Base-by-base conservation (phyloP, 2,329 filamentous ascomycete genomes). In the Colletotrichum navitas region DNA sequence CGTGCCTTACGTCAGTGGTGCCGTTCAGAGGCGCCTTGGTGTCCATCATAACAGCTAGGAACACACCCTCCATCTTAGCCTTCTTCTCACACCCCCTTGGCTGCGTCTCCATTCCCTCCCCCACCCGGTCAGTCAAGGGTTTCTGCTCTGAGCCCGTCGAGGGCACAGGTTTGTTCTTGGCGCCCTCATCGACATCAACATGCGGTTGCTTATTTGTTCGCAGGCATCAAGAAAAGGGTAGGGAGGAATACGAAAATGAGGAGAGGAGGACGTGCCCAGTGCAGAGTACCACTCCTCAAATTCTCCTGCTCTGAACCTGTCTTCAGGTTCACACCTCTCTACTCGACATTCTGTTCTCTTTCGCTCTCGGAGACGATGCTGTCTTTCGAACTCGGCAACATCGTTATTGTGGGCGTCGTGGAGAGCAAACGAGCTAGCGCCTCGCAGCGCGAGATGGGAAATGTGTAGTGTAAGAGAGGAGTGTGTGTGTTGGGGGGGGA, bases 1-100 rank as follows among this genome's bases (percentile, higher is more conserved):
- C 49, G 52, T 72, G 47, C 63, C 72, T 69, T 73, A 73, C 72
- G 72, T 73, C 72, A 73, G 69, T 73, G 72, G 64, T 67, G 56
- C 51, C 56, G 18, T 47, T 21, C 55, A 45, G 14, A 55, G 49
- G 59, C 62, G 59, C 67, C 71, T 41, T 21, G 6, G 59, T 51
- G 12, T 66, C 67, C 70, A 52, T 34, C 39, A 8, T 45, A 5
- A 2, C 2, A 21, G 7, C 26, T 68, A 63, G 47, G 5, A 26
- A 26, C 65, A 68, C 54, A 16, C 65, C 65, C 45, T 29, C 34
- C 47, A 43, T n/a, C n/a, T 29, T 26, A 54, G 21, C 61, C n/a
- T 62, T 45, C n/a, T 24, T 41, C 1, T 10, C 58, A 68, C 64
- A 41, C 56, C 64, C 55, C 36, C 36, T 29, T n/a, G 45, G 10